Evolutionary conservation across 83 land plant genomes (phyloP).

Genomic region (Thuja plicata): DNA sequence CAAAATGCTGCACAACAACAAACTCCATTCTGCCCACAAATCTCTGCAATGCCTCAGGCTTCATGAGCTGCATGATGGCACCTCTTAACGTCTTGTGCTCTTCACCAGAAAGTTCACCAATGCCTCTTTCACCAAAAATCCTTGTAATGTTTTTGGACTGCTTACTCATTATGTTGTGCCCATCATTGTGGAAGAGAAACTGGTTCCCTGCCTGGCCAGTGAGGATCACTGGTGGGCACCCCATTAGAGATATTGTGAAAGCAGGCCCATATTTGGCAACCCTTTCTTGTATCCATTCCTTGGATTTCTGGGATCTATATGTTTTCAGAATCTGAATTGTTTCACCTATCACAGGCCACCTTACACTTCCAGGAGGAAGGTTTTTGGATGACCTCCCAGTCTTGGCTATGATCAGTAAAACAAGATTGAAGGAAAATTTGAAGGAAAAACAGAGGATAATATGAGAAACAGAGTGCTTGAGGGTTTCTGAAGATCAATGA

Average conservation of each 20-base stretch:
- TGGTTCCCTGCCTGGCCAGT: slow-evolving; percentile 44
- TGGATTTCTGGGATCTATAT: slow-evolving; percentile 20
- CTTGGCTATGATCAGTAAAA: neutral
- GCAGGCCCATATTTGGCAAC: slow-evolving; percentile 28
- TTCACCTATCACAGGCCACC: slow-evolving; percentile 40
- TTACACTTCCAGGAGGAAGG: slow-evolving; percentile 42
- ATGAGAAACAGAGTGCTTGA: neutral
- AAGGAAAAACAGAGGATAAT: neutral
- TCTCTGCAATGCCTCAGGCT: slow-evolving; percentile 36
- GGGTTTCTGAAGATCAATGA: neutral
- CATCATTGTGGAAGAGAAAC: slow-evolving; percentile 26
- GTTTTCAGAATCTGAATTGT: slow-evolving; percentile 26
- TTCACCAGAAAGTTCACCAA: slow-evolving; percentile 27
- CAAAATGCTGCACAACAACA: slow-evolving; percentile 22
- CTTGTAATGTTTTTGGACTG: slow-evolving; percentile 19
- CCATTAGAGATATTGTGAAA: slow-evolving; percentile 38
- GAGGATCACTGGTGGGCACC: slow-evolving; percentile 38
- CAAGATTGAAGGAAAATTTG: neutral
- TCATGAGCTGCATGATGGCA: slow-evolving; percentile 33
- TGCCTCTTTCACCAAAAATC: slow-evolving; percentile 28
- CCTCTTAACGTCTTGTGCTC: slow-evolving; percentile 31
- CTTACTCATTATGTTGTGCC: slow-evolving; percentile 11
- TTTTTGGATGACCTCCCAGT: neutral
- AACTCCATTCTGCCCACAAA: slow-evolving; percentile 31
- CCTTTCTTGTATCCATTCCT: slow-evolving; percentile 20